Evolutionary conservation across 2,329 filamentous ascomycete species (phyloP), one percentile per base, ranked within the genome.

Genomic region (Alternaria tenuissima): DNA sequence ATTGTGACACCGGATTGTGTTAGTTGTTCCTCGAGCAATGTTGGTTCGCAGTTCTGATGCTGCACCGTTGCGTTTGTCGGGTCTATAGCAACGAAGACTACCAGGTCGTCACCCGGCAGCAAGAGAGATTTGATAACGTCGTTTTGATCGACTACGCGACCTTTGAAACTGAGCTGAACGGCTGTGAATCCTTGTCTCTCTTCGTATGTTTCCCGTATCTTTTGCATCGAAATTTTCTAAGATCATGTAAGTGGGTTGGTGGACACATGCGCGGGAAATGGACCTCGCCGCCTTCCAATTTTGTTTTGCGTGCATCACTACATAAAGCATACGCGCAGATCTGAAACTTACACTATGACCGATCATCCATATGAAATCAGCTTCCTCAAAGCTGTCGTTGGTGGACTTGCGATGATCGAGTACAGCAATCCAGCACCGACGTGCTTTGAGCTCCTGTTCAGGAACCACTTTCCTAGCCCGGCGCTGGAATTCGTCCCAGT

Each of bases 331-430:
- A 7, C 16, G 55, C 24, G 24, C 24, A 26, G 12, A 2, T 18
- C 1, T 39, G 26, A 11, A 16, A 68, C 75, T 67, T 61, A 78
- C 75, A n/a, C 49, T 36, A 52, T 76, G 67, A 16, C 67, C 71
- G 36, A 75, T 75, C 56, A 80, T 69, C 76, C 79, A 81, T 1
- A 78, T 53, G 48, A 80, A 77, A 47, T 79, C 73, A 1, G 26
- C 8, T 41, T 74, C 66, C 7, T 32, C 20, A 2, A 71, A 41
- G 5, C 48, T 32, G 3, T 69, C 53, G 4, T 65, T 34, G 4
- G 60, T 59, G 4, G 56, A 30, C 30, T 66, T 69, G 18, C 70
- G 54, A 42, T 70, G 64, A 20, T 61, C 52, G 3, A 80, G 65
- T n/a, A 81, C 64, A 14, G 71, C 78, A 14, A 80, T 69, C 69